Base-by-base conservation (phyloP, 805 yeast genomes). In the Maudiozyma saulgeensis region DNA sequence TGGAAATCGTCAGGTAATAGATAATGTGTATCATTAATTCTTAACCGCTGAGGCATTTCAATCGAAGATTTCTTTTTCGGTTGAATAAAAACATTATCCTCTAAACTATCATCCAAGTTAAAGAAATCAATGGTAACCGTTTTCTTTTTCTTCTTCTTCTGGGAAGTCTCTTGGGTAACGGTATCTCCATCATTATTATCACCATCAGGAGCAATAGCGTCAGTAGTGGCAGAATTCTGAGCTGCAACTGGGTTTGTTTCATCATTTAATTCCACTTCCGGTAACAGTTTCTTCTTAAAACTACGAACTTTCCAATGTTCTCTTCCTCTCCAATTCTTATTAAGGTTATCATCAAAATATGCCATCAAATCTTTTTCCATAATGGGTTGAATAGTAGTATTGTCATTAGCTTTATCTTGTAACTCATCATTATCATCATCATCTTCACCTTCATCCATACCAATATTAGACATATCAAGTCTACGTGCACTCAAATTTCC, bases 261-360 rank as follows among this genome's bases (percentile, higher is more conserved):
- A 3, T 21, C 35, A 26, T 9, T 31, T 41, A 16, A 11, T 40
- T 26, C 34, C 23, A 16, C 6, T 25, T 23, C 43, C 12, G 45
- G 42, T 15, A 45, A 6, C 21, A 45, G 21, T 39, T 25, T 53
- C 54, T 73, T 73, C 57, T 79, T 82, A 44, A 83, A 64, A 13
- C 79, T 76, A 41, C 76, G 70, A 11, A 91, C 84, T 66, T 84
- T 85, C 97, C 97, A 91, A 67, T 87, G 95, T 55, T 87, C 91
- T 13, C 91, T 85, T 8, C 97, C 97, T 28, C 95, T 78, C 96
- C 97, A 90, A 62, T 80, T 84, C 43, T 64, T 64, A 50, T 74
- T 77, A 66, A 87, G 72, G 19, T 80, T 75, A 47, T 80, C 81
- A 62, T 89, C 96, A 65, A 88, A 88, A 62, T 87, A 84, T 2